Base-by-base conservation (phyloP, 768 basidiomycete genomes). In the Suillus ampliporus region DNA sequence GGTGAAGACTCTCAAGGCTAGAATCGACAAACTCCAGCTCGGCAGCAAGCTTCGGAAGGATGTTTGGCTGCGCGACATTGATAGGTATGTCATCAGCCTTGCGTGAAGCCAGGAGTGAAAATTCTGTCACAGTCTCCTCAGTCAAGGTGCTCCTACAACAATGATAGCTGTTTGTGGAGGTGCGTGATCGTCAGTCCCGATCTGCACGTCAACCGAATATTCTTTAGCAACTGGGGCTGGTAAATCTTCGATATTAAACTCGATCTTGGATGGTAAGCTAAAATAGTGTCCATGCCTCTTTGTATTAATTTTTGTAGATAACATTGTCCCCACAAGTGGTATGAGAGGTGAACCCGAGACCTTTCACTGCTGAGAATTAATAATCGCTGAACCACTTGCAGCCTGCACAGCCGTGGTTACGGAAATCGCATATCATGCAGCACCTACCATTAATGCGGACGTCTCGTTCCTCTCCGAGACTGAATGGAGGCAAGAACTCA, bases 371-470 rank as follows among this genome's bases (percentile, higher is more conserved):
- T 52, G 31, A 7, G 13, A 38, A 38, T 19, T 19, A n/a, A 14
- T 60, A 11, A n/a, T 21, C n/a, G 15, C 19, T 38, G 9, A 57
- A 28, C 48, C 17, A 47, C 17, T 5, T 52, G 10, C 61, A 87
- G 88, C 88, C 9, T 89, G 88, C 65, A 89, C 87, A 4, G 86
- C 87, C 5, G 86, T 87, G 31, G 86, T 88, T 4, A 89, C 87
- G 0, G 86, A 88, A 67, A 82, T 89, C 26, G 73, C 80, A 0
- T 84, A 87, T 65, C 86, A 89, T 64, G 73, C 75, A 31, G 83
- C 86, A 68, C 68, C 74, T 28, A 86, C 82, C 1, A 84, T 89
- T 46, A 83, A 85, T 37, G 87, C 82, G 2, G 85, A 87, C 57
- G 80, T 89, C 5, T 83, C 84, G 0, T 89, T 89, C 68, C 72